Evolutionary conservation across 1,284 basidiomycete species (phyloP).

Genomic region (Rhizoctonia solani): DNA sequence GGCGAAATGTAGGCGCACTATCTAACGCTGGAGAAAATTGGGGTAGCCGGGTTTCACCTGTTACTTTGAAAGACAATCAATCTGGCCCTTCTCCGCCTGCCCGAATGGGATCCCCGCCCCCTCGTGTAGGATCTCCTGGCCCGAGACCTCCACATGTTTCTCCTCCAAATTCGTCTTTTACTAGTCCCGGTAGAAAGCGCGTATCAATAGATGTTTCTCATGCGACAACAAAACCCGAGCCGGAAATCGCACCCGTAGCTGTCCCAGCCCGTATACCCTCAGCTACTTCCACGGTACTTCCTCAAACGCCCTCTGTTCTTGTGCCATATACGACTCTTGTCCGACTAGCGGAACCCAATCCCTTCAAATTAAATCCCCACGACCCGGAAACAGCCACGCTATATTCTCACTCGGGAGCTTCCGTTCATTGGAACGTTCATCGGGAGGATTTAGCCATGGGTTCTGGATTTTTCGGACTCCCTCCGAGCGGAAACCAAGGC

Average conservation of each 20-base stretch:
- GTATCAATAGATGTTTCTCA: conserved; percentile 19
- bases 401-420: conserved; percentile 27
- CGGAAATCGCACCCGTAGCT: not conserved
- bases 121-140: conserved; percentile 8
- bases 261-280: conserved; percentile 4
- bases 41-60: conserved; percentile 13
- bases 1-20: conserved; percentile 49
- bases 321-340: conserved; percentile 17
- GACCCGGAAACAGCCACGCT: conserved; percentile 27
- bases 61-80: too few species aligned
- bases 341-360: conserved; percentile 26
- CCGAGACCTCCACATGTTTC: conserved; percentile 23
- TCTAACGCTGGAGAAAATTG: not conserved
- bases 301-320: not conserved
- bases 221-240: not conserved
- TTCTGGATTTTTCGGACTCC: conserved; percentile 28
- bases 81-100: not conserved
- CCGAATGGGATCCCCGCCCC: not conserved
- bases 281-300: not conserved
- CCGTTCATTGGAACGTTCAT: conserved; percentile 21
- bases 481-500: not conserved
- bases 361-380: conserved; percentile 5
- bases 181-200: conserved; percentile 30
- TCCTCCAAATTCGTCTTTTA: not conserved
- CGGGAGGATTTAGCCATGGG: conserved; percentile 30